A percentile compares a stretch with the other conserved stretches of the same genome.
phyloP scores from a whole-genome alignment of 345 rosid species.

The Citrus trifoliata region DNA sequence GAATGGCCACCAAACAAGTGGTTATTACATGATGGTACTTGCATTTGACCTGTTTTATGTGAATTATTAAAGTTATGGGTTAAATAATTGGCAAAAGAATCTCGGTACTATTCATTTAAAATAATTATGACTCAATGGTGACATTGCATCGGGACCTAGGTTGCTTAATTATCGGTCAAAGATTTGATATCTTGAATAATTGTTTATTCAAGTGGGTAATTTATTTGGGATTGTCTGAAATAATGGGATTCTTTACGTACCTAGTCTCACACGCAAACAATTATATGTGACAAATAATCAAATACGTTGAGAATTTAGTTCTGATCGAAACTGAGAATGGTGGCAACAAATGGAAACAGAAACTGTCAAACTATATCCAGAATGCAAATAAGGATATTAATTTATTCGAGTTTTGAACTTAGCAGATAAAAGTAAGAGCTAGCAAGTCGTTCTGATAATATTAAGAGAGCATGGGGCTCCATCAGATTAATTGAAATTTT shows the following conservation, averaged over 20 bases:
- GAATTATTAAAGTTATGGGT: slow-evolving; percentile 10
- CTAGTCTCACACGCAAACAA: not conserved
- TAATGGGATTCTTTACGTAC: not conserved
- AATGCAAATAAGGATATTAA: not conserved
- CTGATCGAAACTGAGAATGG: not conserved
- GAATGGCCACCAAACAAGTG: slow-evolving; percentile 19
- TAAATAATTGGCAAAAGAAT: slow-evolving; percentile 12
- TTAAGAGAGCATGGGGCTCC: slow-evolving; percentile 26
- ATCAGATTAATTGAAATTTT: slow-evolving; percentile 12
- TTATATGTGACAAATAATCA: not conserved
- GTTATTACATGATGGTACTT: slow-evolving; percentile 12
- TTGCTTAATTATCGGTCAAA: slow-evolving; percentile 2
- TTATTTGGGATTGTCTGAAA: not conserved
- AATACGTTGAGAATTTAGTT: not conserved
- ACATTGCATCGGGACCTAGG: not conserved
- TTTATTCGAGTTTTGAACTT: not conserved
- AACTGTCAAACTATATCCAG: not conserved
- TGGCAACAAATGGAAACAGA: not conserved
- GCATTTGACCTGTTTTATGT: slow-evolving; percentile 26
- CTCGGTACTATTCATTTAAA: not conserved
- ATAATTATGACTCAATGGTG: not conserved
- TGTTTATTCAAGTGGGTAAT: not conserved
- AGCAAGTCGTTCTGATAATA: not conserved
- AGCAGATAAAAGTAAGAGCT: slow-evolving; percentile 3
- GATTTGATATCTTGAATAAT: not conserved